A percentile compares a stretch with the other conserved stretches of the same genome.
Evolutionary conservation across 257 asterid species (phyloP).

Genomic region (Ophiorrhiza pumila): DNA sequence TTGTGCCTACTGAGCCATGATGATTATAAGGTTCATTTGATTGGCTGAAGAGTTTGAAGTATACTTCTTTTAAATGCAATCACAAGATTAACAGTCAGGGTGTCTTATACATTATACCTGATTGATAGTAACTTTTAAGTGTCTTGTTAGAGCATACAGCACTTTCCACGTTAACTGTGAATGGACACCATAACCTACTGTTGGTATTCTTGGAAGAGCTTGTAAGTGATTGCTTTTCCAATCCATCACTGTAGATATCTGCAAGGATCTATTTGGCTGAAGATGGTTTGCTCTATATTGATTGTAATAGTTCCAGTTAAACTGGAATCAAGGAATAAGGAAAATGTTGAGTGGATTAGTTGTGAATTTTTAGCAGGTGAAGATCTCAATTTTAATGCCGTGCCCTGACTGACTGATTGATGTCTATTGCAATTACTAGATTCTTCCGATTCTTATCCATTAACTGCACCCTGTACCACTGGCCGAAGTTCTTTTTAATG

Average conservation of each 20-base stretch:
- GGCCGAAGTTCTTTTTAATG: background rate
- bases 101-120: background rate
- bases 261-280: background rate
- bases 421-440: background rate
- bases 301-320: background rate
- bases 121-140: background rate
- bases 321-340: background rate
- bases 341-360: background rate
- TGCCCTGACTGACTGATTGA: background rate
- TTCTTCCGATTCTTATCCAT: background rate
- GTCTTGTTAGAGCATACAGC: background rate
- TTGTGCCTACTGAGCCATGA: background rate
- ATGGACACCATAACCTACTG: background rate
- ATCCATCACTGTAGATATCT: background rate
- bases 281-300: background rate
- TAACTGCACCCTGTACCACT: background rate
- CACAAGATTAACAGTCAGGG: background rate
- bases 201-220: background rate
- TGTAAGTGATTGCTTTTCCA: background rate
- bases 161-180: background rate
- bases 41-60: background rate
- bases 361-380: background rate
- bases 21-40: background rate
- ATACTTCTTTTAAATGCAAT: background rate
- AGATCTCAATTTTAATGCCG: slow-evolving; percentile 3